Percentiles rank a stretch among this genome's conserved stretches.
phyloP scores from a whole-genome alignment of 176 grass and related monocot genomes.

The Chrysopogon serrulatus region DNA sequence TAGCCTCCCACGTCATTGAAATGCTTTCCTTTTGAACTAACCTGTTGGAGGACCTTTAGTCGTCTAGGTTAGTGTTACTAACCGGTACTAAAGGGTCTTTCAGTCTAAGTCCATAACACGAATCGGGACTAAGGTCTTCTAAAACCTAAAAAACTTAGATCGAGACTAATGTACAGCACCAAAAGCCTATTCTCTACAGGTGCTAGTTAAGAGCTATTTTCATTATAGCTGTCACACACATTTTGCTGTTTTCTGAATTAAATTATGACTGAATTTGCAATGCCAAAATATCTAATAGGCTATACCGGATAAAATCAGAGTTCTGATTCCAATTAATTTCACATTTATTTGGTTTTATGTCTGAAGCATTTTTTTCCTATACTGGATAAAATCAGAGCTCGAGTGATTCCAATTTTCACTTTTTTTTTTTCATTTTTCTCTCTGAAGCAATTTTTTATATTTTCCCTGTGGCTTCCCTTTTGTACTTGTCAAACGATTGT shows the following conservation, averaged over 20 bases:
- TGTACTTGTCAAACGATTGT: constrained; percentile 29
- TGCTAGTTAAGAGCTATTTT: neutral
- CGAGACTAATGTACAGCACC: too few relatives aligned
- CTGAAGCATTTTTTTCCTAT: neutral
- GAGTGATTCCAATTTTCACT: neutral
- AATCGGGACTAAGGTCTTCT: too few relatives aligned
- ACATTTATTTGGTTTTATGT: too few relatives aligned
- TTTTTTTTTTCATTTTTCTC: neutral
- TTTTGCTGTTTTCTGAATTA: neutral
- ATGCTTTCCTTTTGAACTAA: too few relatives aligned
- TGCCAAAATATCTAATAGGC: neutral
- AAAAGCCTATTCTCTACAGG: too few relatives aligned
- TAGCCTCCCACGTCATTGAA: too few relatives aligned
- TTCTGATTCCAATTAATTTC: neutral
- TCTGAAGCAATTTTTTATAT: neutral
- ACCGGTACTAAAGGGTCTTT: too few relatives aligned
- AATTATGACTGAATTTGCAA: neutral
- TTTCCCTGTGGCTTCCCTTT: neutral
- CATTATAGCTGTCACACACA: neutral
- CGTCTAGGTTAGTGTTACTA: too few relatives aligned
- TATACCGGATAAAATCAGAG: neutral
- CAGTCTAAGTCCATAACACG: too few relatives aligned
- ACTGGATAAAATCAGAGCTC: neutral
- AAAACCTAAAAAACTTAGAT: too few relatives aligned
- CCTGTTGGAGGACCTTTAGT: too few relatives aligned